These are phyloP conservation scores for Chernovozyma sophiae-reginae DNA, from an alignment of 1,139 yeast species.

Conservation along the genomic window DNA sequence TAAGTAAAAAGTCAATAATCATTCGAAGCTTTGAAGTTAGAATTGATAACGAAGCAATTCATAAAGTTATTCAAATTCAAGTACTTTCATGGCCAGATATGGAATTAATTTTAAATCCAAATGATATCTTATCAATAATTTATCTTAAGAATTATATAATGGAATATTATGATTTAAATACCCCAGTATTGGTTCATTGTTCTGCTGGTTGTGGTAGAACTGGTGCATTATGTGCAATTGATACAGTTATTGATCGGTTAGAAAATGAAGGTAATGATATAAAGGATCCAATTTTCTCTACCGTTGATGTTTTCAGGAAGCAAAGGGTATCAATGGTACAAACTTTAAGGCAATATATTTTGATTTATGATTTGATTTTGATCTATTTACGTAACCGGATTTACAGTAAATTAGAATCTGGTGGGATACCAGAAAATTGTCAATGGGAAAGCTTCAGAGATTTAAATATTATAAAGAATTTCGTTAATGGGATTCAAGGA, in stretches of 20 bases:
- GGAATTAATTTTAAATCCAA: constrained; percentile 35
- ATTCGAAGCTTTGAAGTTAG: constrained; percentile 35
- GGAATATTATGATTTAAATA: constrained; percentile 10
- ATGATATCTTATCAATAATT: constrained; percentile 40
- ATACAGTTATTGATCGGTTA: constrained; percentile 52
- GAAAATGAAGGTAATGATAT: constrained; percentile 12
- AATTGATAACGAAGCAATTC: constrained; percentile 19
- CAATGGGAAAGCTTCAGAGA: constrained; percentile 19
- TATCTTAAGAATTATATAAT: constrained; percentile 34
- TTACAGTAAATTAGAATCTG: constrained; percentile 2
- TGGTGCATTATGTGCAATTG: constrained; percentile 79
- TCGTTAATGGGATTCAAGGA: constrained; percentile 12
- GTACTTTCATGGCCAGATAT: constrained; percentile 53
- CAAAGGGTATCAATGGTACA: constrained; percentile 86
- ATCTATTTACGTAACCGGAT: constrained; percentile 16
- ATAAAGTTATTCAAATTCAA: constrained; percentile 45
- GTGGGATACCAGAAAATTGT: constrained; percentile 1
- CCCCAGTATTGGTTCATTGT: constrained; percentile 70
- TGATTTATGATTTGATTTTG: constrained; percentile 57
- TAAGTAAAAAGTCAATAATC: constrained; percentile 14
- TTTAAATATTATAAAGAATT: constrained; percentile 22
- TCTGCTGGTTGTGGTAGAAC: constrained; percentile 94
- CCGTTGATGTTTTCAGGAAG: constrained; percentile 59
- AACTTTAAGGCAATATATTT: constrained; percentile 65
- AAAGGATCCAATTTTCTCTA: constrained; percentile 39